phyloP scores from a whole-genome alignment of 768 basidiomycete genomes.

The Clitopilus hobsonii region DNA sequence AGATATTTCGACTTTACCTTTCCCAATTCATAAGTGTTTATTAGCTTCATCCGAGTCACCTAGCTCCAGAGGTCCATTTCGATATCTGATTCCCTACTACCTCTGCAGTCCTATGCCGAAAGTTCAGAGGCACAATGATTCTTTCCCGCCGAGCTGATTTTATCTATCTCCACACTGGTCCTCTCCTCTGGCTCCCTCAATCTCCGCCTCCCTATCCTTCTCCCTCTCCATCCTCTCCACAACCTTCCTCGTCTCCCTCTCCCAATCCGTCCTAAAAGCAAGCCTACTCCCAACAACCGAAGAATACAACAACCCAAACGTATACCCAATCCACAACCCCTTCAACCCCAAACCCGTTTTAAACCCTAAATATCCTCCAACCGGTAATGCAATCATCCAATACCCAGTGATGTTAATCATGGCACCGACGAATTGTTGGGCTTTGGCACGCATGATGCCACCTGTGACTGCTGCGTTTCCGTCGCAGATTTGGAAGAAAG shows the following conservation, averaged over 20 bases:
- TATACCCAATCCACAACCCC: constrained; percentile 85
- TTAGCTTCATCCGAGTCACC: too few species aligned
- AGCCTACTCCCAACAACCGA: constrained; percentile 47
- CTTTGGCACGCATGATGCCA: constrained; percentile 78
- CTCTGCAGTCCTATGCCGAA: too few species aligned
- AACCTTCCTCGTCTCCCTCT: constrained; percentile 58
- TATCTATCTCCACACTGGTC: too few species aligned
- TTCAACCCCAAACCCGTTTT: constrained; percentile 45
- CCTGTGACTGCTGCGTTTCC: constrained; percentile 59
- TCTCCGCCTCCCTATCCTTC: constrained; percentile 14
- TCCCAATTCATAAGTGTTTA: too few species aligned
- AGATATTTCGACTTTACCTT: too few species aligned
- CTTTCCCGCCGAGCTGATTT: too few species aligned
- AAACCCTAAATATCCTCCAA: constrained; percentile 77
- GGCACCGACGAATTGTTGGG: constrained; percentile 78
- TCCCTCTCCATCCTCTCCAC: constrained; percentile 44
- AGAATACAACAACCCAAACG: constrained; percentile 54
- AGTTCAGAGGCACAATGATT: too few species aligned
- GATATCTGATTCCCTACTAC: too few species aligned
- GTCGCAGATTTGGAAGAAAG: constrained; percentile 82
- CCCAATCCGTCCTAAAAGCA: constrained; percentile 61
- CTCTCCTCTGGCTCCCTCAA: too few species aligned
- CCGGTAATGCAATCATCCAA: constrained; percentile 38
- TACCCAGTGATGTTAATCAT: constrained; percentile 48
- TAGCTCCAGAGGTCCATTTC: too few species aligned